Conservation (phyloP, 768 basidiomycete genomes). For the Lactarius hengduanensis region DNA sequence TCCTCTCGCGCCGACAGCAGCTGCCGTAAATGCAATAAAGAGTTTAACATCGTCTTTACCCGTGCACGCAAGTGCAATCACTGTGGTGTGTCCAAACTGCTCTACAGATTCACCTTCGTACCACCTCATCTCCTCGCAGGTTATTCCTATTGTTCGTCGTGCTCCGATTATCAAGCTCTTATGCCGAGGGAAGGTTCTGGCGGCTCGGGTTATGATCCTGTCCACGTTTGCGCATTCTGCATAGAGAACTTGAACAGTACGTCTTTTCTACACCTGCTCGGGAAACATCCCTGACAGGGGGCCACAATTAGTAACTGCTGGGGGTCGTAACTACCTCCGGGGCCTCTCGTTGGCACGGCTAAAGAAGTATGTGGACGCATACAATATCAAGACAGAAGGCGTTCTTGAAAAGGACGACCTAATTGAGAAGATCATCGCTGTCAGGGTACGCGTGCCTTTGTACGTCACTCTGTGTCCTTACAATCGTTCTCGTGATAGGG, state of each 20-base stretch:
- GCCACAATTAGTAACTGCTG: slow-evolving; percentile 59
- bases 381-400: slow-evolving; percentile 60
- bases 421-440: slow-evolving; percentile 57
- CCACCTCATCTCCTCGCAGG: slow-evolving; percentile 42
- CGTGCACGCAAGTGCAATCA: slow-evolving; percentile 69
- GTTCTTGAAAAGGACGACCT: slow-evolving; percentile 79
- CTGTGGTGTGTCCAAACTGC: slow-evolving; percentile 52
- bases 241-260: slow-evolving; percentile 66
- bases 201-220: slow-evolving; percentile 60
- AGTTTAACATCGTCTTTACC: slow-evolving; percentile 66
- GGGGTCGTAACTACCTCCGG: slow-evolving; percentile 56
- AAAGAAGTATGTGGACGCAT: slow-evolving; percentile 67
- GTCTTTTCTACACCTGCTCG: slow-evolving; percentile 18
- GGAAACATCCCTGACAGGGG: slow-evolving; percentile 11
- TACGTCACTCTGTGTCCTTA: background rate
- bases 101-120: slow-evolving; percentile 5
- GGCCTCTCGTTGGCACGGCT: slow-evolving; percentile 57
- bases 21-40: slow-evolving; percentile 72
- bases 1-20: slow-evolving; percentile 37
- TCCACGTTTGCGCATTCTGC: slow-evolving; percentile 70
- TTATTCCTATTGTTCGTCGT: slow-evolving; percentile 68
- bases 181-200: slow-evolving; percentile 60
- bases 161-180: slow-evolving; percentile 73
- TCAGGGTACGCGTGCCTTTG: slow-evolving; percentile 42
- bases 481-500: slow-evolving; percentile 39